Evolutionary conservation across 306 rosid genomes (phyloP).

Genomic region (Prosopis cineraria): DNA sequence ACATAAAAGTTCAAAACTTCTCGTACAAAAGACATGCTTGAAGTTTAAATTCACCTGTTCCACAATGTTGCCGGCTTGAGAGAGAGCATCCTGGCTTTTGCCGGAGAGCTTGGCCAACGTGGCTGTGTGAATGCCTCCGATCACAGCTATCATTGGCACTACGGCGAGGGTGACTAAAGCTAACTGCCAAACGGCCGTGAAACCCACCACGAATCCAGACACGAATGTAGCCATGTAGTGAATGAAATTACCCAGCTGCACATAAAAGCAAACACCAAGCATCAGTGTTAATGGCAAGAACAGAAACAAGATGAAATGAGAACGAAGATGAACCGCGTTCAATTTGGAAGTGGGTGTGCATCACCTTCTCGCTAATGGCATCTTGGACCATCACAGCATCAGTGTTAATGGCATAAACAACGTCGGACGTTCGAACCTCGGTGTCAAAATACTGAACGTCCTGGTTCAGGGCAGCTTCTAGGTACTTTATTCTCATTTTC

Average conservation of each 20-base stretch:
- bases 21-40: neutral
- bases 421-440: slow-evolving; percentile 92
- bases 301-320: neutral
- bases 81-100: slow-evolving; percentile 88
- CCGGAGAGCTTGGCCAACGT: slow-evolving; percentile 83
- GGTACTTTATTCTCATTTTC: slow-evolving; percentile 91
- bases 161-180: slow-evolving; percentile 94
- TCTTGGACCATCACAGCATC: slow-evolving; percentile 98
- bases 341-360: slow-evolving; percentile 2
- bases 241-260: slow-evolving; percentile 93
- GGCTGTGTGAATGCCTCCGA: slow-evolving; percentile 84
- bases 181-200: slow-evolving; percentile 97
- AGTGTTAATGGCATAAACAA: slow-evolving; percentile 83
- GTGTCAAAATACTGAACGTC: slow-evolving; percentile 93
- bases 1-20: slow-evolving; percentile 2
- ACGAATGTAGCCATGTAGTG: slow-evolving; percentile 99
- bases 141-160: slow-evolving; percentile 91
- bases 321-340: neutral
- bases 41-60: slow-evolving; percentile 67
- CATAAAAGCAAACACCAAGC: slow-evolving; percentile 22
- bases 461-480: slow-evolving; percentile 88
- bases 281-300: neutral
- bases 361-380: slow-evolving; percentile 98
- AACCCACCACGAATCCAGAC: slow-evolving; percentile 94
- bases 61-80: slow-evolving; percentile 89